Conservation (phyloP, 2,329 filamentous ascomycete genomes). For the Geosmithia flava region DNA sequence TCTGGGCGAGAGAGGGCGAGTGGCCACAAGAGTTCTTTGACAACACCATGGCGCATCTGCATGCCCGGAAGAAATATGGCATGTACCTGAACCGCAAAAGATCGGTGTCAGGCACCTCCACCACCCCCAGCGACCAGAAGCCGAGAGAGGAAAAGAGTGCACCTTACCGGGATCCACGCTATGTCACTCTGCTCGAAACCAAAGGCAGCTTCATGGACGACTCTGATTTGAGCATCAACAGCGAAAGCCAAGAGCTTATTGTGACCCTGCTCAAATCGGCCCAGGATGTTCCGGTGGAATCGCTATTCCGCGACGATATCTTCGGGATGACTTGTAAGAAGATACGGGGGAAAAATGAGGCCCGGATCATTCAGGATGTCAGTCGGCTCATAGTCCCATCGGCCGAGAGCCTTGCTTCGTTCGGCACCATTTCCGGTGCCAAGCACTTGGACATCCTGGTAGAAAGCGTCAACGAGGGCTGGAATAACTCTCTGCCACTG, state of each 20-base stretch:
- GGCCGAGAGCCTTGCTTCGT: slow-evolving; percentile 18
- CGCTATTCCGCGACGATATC: slow-evolving; percentile 22
- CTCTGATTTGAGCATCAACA: slow-evolving; percentile 15
- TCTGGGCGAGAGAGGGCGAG: too few relatives aligned
- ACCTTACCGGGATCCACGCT: slow-evolving; percentile 20
- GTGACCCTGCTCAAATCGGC: slow-evolving; percentile 2
- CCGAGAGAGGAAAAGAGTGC: slow-evolving; percentile 22
- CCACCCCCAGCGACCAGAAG: slow-evolving; percentile 23
- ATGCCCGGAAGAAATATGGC: too few relatives aligned
- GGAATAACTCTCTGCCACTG: slow-evolving; percentile 25
- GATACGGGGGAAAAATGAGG: slow-evolving; percentile 19
- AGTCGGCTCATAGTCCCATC: slow-evolving; percentile 22
- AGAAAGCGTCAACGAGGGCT: slow-evolving; percentile 23
- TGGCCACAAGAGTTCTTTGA: too few relatives aligned
- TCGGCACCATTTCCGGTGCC: too few relatives aligned
- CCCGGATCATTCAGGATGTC: slow-evolving; percentile 22
- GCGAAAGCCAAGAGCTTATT: slow-evolving; percentile 16
- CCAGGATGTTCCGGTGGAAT: slow-evolving; percentile 10
- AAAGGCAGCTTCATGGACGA: slow-evolving; percentile 27
- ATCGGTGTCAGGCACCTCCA: too few relatives aligned
- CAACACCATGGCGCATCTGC: too few relatives aligned
- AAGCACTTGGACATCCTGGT: slow-evolving; percentile 15
- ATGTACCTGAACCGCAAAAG: too few relatives aligned
- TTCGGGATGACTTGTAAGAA: slow-evolving; percentile 20
- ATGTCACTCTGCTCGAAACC: slow-evolving; percentile 20